A percentile compares a stretch with the other conserved stretches of the same genome.
phyloP scores from a whole-genome alignment of 371 early-diverging fungal genomes.

The Chytridiales sp. region DNA sequence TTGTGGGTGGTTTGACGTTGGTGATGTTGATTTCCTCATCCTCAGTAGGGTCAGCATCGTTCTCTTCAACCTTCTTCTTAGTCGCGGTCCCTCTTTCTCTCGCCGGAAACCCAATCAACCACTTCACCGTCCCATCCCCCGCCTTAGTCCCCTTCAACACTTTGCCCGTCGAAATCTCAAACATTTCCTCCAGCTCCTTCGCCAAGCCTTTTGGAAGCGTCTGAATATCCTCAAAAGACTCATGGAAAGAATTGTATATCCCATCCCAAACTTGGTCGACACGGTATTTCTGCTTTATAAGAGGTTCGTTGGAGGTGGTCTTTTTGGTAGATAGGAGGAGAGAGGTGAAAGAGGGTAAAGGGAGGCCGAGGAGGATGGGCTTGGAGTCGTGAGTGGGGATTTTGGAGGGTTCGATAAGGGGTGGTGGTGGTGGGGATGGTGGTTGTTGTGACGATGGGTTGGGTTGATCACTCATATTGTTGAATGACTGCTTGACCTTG shows the following conservation, averaged over 20 bases:
- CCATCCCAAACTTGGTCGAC: slow-evolving; percentile 28
- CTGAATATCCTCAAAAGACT: slow-evolving; percentile 63
- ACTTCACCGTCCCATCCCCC: slow-evolving; percentile 44
- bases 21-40: no score
- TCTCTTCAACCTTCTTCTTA: slow-evolving; percentile 1
- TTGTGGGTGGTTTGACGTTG: no score
- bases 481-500: no score
- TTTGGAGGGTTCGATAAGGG: no score
- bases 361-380: slow-evolving; percentile 3
- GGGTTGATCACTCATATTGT: no score
- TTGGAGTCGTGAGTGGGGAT: neutral
- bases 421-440: no score
- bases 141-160: slow-evolving; percentile 41
- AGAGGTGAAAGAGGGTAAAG: neutral
- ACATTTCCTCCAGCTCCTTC: slow-evolving; percentile 48
- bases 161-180: slow-evolving; percentile 61
- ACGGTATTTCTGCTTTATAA: slow-evolving; percentile 6
- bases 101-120: slow-evolving; percentile 31
- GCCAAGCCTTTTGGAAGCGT: slow-evolving; percentile 58
- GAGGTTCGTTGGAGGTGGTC: slow-evolving; percentile 3
- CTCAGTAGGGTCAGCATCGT: no score
- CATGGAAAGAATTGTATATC: slow-evolving; percentile 43
- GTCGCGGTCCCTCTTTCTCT: slow-evolving; percentile 1
- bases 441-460: no score
- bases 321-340: neutral